Percentiles rank a stretch among this genome's conserved stretches.
Conservation (phyloP, 192 early-diverging fungal species). For the Coemansia sp. region DNA sequence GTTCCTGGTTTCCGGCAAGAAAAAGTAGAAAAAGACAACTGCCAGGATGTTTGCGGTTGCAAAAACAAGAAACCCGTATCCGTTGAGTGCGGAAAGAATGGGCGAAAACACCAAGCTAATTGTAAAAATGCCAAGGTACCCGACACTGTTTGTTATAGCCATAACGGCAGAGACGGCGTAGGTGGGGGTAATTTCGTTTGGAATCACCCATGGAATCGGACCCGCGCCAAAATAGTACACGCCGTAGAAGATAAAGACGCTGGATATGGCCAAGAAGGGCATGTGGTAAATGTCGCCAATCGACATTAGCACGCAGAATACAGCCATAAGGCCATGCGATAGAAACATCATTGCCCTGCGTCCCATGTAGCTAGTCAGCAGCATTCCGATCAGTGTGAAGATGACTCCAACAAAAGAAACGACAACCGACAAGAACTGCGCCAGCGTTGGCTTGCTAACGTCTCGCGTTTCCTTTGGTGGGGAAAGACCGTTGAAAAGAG, state of each 20-base stretch:
- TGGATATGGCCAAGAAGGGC: conserved; percentile 56
- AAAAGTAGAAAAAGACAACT: conserved; percentile 59
- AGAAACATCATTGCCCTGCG: conserved; percentile 66
- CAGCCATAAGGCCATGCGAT: conserved; percentile 59
- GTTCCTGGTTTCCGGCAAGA: conserved; percentile 80
- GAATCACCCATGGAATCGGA: conserved; percentile 74
- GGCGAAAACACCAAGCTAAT: conserved; percentile 60
- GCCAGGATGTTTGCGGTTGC: conserved; percentile 59
- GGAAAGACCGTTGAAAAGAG: conserved; percentile 58
- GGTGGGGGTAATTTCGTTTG: conserved; percentile 72
- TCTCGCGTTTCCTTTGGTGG: background rate
- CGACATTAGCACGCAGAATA: conserved; percentile 60
- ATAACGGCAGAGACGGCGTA: conserved; percentile 67
- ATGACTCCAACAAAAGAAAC: conserved; percentile 28
- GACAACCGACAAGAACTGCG: conserved; percentile 36
- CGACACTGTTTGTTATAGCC: conserved; percentile 64
- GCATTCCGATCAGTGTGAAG: conserved; percentile 28
- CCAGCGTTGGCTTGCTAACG: conserved; percentile 24
- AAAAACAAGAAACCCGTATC: conserved; percentile 65
- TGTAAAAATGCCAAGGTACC: conserved; percentile 61
- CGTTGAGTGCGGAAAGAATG: conserved; percentile 35
- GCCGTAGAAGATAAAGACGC: conserved; percentile 69
- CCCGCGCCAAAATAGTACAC: conserved; percentile 74
- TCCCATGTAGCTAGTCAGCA: conserved; percentile 65
- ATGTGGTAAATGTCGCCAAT: conserved; percentile 58